A percentile compares a stretch with the other conserved stretches of the same genome.
These are phyloP conservation scores for Sorghum bicolor DNA, from an alignment of 176 grass and related monocot genomes.

Conservation along the genomic window Sorghum_bicolor_NCBIv3 NC_012872.2:70938501-70939000, in stretches of 20 bases:
- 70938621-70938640: too few species aligned
- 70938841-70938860: constrained; percentile 39
- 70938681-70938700: not conserved
- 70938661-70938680: not conserved
- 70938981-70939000: constrained; percentile 11
- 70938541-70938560: too few species aligned
- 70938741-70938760: constrained; percentile 10
- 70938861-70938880: constrained; percentile 23
- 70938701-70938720: not conserved
- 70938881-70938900: constrained; percentile 26
- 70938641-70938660: not conserved
- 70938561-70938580: too few species aligned
- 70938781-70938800: not conserved
- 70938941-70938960: constrained; percentile 38
- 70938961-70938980: constrained; percentile 26
- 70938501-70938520: too few species aligned
- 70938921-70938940: constrained; percentile 42
- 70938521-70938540: too few species aligned
- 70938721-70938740: not conserved
- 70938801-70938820: not conserved
- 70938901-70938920: constrained; percentile 36
- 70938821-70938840: not conserved
- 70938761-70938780: constrained; percentile 7
- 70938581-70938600: too few species aligned
- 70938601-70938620: too few species aligned